Base-by-base conservation (phyloP, 345 rosid species). In the Firmiana major region DNA sequence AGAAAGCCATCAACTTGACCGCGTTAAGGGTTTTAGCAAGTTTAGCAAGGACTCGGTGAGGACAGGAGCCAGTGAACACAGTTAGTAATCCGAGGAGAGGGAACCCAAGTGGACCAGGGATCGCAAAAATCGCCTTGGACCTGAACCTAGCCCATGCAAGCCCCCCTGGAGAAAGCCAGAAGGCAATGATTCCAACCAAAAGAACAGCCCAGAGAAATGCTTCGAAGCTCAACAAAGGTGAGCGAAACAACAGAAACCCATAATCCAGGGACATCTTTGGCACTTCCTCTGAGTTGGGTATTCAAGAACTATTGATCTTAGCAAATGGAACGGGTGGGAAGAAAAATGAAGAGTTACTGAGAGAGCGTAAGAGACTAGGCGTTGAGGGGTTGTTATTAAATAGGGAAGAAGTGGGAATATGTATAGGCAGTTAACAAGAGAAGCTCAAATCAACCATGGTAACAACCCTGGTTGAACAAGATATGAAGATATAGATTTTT, bases 41-140 rank as follows among this genome's bases (percentile, higher is more conserved):
- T 1, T 68, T 63, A 3, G 89, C 88, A 4, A 93, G 94, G 90
- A 31, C 8, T 86, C 81, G 17, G 87, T 86, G 81, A 91, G 86
- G 76, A 80, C 80, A 0, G 76, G 67, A 12, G 85, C 76, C 55
- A 85, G 77, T 51, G 62, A 71, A 71, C 10, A 71, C 45, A 5
- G 75, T 51, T 0, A 71, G 75, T 19, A 51, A 71, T n/a, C 97
- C 94, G 0, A 87, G 60, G n/a, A 90, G 9, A 31, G 97, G 97
- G 13, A 85, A 76, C 0, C 93, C 97, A 0, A 90, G 78, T 0
- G 97, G 97, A 11, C 98, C 98, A 0, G 90, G 90, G 64, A 91
- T 86, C 24, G 88, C 83, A 0, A 55, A 0, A 65, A 1, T 62
- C 58, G 77, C 15, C 71, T 57, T 74, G 77, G 84, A 71, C 26